Conservation (phyloP, 1,139 yeast species). For the Saccharomyces hybrid region DNA sequence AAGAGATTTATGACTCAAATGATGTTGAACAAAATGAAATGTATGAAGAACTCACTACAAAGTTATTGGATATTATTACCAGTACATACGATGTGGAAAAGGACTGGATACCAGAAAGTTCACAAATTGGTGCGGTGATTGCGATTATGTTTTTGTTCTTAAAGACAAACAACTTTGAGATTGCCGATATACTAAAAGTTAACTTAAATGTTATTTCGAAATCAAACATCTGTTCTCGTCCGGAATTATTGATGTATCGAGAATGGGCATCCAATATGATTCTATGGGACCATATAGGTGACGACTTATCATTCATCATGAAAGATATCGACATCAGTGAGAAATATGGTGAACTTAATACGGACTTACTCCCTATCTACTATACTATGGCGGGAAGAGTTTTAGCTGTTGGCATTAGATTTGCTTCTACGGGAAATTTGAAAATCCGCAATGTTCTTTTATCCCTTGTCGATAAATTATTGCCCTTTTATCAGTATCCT, state of each 20-base stretch:
- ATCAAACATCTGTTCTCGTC: conserved; percentile 37
- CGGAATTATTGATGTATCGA: conserved; percentile 67
- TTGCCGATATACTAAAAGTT: conserved; percentile 38
- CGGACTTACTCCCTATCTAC: conserved; percentile 57
- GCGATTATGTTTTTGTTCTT: conserved; percentile 71
- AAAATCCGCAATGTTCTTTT: conserved; percentile 53
- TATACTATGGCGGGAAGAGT: conserved; percentile 71
- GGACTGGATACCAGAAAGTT: conserved; percentile 55
- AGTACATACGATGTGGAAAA: conserved; percentile 65
- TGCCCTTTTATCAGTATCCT: conserved; percentile 44
- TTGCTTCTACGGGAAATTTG: conserved; percentile 60
- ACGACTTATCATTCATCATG: conserved; percentile 50
- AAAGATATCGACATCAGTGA: conserved; percentile 23
- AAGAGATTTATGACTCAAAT: background rate
- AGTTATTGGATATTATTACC: conserved; percentile 44
- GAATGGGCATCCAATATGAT: conserved; percentile 62
- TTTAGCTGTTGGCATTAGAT: conserved; percentile 64
- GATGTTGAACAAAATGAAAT: conserved; percentile 1
- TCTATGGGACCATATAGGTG: conserved; percentile 65
- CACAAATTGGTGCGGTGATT: conserved; percentile 72
- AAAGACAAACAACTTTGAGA: conserved; percentile 50
- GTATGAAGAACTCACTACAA: background rate
- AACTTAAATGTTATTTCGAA: background rate
- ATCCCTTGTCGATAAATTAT: conserved; percentile 52
- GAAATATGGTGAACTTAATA: conserved; percentile 36